Percentiles rank a stretch among this genome's conserved stretches.
phyloP scores from a whole-genome alignment of 1,139 yeast genomes.

The Yamadazyma sp. region DNA sequence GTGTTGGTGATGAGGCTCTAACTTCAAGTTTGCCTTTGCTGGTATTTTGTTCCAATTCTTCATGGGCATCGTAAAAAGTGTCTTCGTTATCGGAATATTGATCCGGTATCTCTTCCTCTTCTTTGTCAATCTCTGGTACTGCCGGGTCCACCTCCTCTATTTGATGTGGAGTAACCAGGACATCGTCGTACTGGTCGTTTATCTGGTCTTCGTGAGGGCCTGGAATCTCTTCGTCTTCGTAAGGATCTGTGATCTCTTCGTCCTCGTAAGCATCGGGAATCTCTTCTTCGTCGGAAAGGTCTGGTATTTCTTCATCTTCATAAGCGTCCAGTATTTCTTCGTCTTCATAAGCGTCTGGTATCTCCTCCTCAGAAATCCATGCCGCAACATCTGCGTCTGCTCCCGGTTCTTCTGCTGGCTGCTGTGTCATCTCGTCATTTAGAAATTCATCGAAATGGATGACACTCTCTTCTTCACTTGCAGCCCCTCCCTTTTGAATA shows the following conservation, averaged over 20 bases:
- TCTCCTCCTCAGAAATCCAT: constrained; percentile 8
- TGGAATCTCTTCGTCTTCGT: constrained; percentile 8
- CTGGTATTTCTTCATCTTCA: constrained; percentile 7
- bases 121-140: neutral
- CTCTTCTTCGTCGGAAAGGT: constrained; percentile 8
- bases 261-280: constrained; percentile 10
- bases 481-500: neutral
- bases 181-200: too few species aligned
- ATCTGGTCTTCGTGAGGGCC: constrained; percentile 4
- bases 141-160: neutral
- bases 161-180: too few species aligned
- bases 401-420: too few species aligned
- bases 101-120: constrained; percentile 13
- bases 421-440: too few species aligned
- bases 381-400: constrained; percentile 8
- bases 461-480: neutral
- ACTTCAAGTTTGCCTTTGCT: constrained; percentile 5
- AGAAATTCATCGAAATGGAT: too few species aligned
- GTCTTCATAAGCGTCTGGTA: constrained; percentile 9
- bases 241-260: constrained; percentile 6
- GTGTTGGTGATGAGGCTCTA: constrained; percentile 3
- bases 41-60: neutral
- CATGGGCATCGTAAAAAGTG: constrained; percentile 2
- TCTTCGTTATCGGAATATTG: constrained; percentile 7
- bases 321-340: constrained; percentile 7